A percentile compares a stretch with the other conserved stretches of the same genome.
phyloP scores from a whole-genome alignment of 768 basidiomycete species.

The Coprinellus micaceus region DNA sequence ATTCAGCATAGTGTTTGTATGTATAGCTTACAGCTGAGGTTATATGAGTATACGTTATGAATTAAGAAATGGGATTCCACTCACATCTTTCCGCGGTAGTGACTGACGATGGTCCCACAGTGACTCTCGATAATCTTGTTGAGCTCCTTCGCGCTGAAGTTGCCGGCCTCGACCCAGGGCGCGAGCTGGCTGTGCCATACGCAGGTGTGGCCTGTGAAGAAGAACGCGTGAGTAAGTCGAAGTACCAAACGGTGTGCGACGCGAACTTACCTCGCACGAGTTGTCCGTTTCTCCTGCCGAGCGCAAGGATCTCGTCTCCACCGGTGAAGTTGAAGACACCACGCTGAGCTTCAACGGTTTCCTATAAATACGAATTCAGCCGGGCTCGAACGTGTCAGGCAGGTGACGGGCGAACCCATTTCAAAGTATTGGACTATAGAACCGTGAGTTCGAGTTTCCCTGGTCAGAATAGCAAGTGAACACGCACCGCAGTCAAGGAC shows the following conservation, averaged over 20 bases:
- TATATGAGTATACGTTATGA: neutral
- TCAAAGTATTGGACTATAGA: constrained; percentile 45
- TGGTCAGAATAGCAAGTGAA: neutral
- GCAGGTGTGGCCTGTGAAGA: constrained; percentile 44
- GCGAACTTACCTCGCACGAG: constrained; percentile 36
- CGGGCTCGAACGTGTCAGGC: neutral
- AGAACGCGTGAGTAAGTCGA: too few relatives aligned
- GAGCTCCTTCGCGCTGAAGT: constrained; percentile 38
- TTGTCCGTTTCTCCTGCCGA: constrained; percentile 45
- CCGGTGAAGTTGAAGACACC: constrained; percentile 46
- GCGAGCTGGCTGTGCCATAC: constrained; percentile 56
- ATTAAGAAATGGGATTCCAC: neutral
- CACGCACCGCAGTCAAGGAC: constrained; percentile 46
- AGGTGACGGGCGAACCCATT: constrained; percentile 41
- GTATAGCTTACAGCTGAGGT: constrained; percentile 19
- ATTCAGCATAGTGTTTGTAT: neutral
- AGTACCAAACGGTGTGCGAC: too few relatives aligned
- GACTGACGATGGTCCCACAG: constrained; percentile 44
- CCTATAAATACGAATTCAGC: constrained; percentile 25
- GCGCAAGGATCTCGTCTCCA: constrained; percentile 43
- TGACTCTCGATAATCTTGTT: constrained; percentile 46
- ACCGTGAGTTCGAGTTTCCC: neutral
- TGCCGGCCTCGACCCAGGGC: constrained; percentile 43
- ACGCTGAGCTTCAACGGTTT: constrained; percentile 49
- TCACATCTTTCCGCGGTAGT: constrained; percentile 52